Percentiles rank a stretch among this genome's conserved stretches.
phyloP scores from a whole-genome alignment of 306 rosid species.

The Lotus japonicus region DNA sequence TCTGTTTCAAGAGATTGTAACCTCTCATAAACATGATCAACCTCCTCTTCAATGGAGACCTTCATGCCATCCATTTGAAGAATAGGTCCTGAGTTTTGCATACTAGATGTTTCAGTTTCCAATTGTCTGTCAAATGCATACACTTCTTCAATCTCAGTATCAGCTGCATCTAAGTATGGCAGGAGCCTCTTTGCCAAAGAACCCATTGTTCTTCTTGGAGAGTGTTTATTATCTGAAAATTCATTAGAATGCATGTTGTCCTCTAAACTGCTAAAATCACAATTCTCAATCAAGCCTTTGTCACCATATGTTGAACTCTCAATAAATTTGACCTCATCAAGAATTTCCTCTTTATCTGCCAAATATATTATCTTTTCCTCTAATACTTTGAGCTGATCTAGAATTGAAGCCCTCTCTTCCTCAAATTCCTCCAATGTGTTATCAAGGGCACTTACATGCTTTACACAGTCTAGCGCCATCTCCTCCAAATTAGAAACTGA shows the following conservation, averaged over 20 bases:
- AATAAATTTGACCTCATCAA: conserved; percentile 26
- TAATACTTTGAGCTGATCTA: conserved; percentile 67
- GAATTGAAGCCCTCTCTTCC: conserved; percentile 62
- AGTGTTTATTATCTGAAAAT: conserved; percentile 21
- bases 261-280: conserved; percentile 32
- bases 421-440: conserved; percentile 55
- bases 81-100: conserved; percentile 19
- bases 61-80: conserved; percentile 33
- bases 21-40: conserved; percentile 69
- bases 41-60: conserved; percentile 58
- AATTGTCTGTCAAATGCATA: conserved; percentile 11
- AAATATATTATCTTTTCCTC: conserved; percentile 56
- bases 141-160: conserved; percentile 31
- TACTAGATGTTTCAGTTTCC: conserved; percentile 26
- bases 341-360: conserved; percentile 39
- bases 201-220: conserved; percentile 28
- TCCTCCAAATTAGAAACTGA: conserved; percentile 47
- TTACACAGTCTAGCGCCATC: conserved; percentile 59
- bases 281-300: conserved; percentile 21
- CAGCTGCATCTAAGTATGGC: conserved; percentile 60
- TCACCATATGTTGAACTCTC: conserved; percentile 13
- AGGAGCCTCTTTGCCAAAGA: conserved; percentile 65
- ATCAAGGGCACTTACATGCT: conserved; percentile 54
- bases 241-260: conserved; percentile 27
- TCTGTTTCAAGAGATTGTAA: conserved; percentile 74